Evolutionary conservation across 78 protist species (phyloP).

Genomic region (Diacronema lutheri): DNA sequence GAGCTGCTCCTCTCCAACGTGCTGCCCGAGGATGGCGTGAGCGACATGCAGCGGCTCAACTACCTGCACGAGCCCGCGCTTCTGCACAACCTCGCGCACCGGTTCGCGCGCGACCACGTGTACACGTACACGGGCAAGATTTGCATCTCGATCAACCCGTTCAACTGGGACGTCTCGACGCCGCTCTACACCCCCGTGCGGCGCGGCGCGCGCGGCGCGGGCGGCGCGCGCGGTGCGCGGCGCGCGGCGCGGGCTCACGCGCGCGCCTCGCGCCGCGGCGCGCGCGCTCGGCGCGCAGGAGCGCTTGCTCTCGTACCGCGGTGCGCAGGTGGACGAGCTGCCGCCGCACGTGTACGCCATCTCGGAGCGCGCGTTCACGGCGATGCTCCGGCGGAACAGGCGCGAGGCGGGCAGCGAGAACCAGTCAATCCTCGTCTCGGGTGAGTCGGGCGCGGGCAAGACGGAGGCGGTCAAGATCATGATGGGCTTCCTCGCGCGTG

Average conservation of each 20-base stretch:
- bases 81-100: conserved; percentile 25
- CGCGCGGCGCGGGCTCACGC: too few species aligned
- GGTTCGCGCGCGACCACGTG: conserved; percentile 19
- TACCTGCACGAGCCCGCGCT: conserved; percentile 45
- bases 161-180: conserved; percentile 3
- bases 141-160: conserved; percentile 34
- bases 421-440: conserved; percentile 29
- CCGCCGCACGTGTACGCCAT: conserved; percentile 46
- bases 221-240: too few species aligned
- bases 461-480: conserved; percentile 49
- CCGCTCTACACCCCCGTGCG: not conserved
- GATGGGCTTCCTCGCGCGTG: conserved; percentile 40
- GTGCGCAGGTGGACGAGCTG: not conserved
- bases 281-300: not conserved
- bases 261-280: too few species aligned
- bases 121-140: conserved; percentile 41
- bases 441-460: conserved; percentile 50
- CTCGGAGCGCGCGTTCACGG: conserved; percentile 24
- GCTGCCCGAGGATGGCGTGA: conserved; percentile 7
- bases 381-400: not conserved
- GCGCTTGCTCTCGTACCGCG: not conserved
- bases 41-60: conserved; percentile 15
- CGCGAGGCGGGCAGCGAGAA: not conserved
- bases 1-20: not conserved
- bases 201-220: too few species aligned